phyloP scores from a whole-genome alignment of 306 rosid species.

The Rosa persica region DNA sequence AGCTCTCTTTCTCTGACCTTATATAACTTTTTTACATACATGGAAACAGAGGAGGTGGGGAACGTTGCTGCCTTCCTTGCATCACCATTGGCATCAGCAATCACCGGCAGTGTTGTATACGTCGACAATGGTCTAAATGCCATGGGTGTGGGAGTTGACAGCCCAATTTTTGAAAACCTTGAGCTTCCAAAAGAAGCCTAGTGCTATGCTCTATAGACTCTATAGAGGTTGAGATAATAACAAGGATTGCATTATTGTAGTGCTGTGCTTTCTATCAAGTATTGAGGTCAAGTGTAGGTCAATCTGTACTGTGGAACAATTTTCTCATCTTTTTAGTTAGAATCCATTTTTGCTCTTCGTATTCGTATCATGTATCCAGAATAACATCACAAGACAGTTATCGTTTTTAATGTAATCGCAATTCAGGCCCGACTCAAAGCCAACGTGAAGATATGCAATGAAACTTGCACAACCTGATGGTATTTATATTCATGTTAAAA shows the following conservation, averaged over 20 bases:
- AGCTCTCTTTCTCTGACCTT: neutral
- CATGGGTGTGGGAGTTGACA: slow-evolving; percentile 87
- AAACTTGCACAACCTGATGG: neutral
- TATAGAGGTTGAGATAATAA: neutral
- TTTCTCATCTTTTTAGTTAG: neutral
- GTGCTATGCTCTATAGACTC: neutral
- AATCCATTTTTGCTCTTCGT: neutral
- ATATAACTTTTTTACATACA: neutral
- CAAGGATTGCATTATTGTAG: neutral
- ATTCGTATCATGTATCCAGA: neutral
- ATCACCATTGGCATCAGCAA: slow-evolving; percentile 84
- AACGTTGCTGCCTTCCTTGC: slow-evolving; percentile 81
- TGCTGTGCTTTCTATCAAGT: neutral
- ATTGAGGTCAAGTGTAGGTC: neutral
- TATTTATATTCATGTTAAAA: neutral
- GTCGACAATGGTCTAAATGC: slow-evolving; percentile 87
- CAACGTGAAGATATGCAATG: neutral
- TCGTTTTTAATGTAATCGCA: neutral
- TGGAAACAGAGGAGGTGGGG: slow-evolving; percentile 80
- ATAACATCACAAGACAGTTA: neutral
- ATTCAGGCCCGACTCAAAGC: neutral
- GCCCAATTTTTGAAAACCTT: slow-evolving; percentile 45
- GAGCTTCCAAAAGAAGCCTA: slow-evolving; percentile 38
- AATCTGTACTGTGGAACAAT: neutral
- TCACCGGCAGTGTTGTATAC: slow-evolving; percentile 72